Base-by-base conservation (phyloP, 1,284 basidiomycete genomes). In the Inonotus hispidus region DNA sequence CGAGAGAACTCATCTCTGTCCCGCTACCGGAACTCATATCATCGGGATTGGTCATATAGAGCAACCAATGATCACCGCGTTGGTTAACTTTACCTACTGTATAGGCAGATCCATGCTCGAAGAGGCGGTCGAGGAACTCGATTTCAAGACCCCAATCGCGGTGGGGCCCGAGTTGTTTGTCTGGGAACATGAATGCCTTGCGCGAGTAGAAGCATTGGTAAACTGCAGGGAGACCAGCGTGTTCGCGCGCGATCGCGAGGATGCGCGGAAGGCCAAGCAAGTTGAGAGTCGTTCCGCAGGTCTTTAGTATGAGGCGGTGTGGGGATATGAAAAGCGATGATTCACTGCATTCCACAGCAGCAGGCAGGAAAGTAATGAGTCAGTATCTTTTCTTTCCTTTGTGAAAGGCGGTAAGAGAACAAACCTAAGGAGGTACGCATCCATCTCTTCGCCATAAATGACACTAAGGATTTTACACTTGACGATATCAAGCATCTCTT, bases 141-240 rank as follows among this genome's bases (percentile, higher is more conserved):
- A 98, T 92, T 77, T 99, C 97, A 63, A 92, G 83, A 67, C 86
- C 85, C 97, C 97, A 99, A 72, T 95, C 93, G 64, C 87, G 82
- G 76, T 99, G 97, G 29, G 96, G 96, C 1, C 95, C 95, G 46
- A 81, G 80, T 72, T 99, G 97, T 50, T 92, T 86, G 73, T 99
- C 97, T 16, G 97, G 97, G 75, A 99, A 99, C 92, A 99, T 98
- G 84, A 99, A 99, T 10, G 91, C 90, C 77, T 99, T 99, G 69
- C 96, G 88, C 54, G 94, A 97, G 79, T 99, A 99, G 80, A 99
- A 99, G 74, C 91, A 90, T 67, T 92, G 85, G 74, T 93, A 85
- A 43, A 96, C 91, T 35, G 80, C 79, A 38, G 78, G 78, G 68
- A 96, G 79, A 39, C 85, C 83, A 56, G 92, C 94, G 59, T 92